Evolutionary conservation across 1,284 basidiomycete genomes (phyloP).

Genomic region (Inonotus hispidus): DNA sequence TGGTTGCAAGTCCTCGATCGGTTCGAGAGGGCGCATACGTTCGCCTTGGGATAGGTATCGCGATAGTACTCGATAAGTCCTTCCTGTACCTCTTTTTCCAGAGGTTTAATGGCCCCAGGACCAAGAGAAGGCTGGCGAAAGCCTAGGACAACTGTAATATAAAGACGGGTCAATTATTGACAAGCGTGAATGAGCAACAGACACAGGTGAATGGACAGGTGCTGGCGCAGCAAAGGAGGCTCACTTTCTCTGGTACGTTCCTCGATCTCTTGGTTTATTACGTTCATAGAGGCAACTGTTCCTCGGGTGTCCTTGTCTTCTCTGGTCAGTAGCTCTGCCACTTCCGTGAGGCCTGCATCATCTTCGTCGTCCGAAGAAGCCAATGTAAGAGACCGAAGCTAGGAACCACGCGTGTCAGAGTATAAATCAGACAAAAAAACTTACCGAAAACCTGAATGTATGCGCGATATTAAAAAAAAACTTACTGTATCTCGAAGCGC

Average conservation of each 20-base stretch:
- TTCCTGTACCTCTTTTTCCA: background rate
- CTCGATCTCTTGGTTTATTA: constrained; percentile 1
- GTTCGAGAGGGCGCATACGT: background rate
- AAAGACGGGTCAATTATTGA: background rate
- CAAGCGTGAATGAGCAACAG: background rate
- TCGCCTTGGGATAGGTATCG: constrained; percentile 3
- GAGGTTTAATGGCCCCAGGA: background rate
- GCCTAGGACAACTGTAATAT: background rate
- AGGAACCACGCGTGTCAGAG: background rate
- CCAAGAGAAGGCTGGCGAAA: background rate
- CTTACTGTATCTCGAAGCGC: constrained; percentile 2
- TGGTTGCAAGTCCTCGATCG: background rate
- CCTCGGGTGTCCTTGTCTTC: background rate
- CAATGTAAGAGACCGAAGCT: background rate
- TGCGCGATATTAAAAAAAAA: background rate
- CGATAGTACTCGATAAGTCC: background rate
- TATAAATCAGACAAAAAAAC: background rate
- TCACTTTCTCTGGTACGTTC: background rate
- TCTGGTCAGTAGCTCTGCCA: background rate
- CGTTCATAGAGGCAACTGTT: constrained; percentile 1
- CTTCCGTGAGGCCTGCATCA: background rate
- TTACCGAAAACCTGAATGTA: too few relatives aligned
- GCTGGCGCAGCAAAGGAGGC: too few relatives aligned
- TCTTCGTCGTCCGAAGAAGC: background rate
- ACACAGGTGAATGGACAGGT: too few relatives aligned